phyloP scores from a whole-genome alignment of 129 eudicot species.

The Chrysanthemum makinoi region DNA sequence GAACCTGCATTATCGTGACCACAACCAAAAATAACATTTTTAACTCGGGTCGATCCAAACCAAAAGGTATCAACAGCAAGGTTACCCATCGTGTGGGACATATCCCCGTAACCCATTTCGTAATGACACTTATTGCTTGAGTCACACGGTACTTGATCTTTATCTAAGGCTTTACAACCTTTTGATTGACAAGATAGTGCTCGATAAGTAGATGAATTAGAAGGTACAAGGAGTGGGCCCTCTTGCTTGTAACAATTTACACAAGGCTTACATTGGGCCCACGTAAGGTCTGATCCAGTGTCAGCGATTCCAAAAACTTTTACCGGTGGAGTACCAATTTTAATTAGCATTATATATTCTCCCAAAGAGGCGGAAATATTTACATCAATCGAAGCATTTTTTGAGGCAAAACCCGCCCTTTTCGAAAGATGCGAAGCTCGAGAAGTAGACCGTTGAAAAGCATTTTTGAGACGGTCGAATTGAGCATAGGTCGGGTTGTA shows the following conservation, averaged over 20 bases:
- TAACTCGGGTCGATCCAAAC: constrained; percentile 24
- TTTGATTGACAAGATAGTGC: constrained; percentile 33
- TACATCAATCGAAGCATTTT: constrained; percentile 15
- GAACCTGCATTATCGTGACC: constrained; percentile 48
- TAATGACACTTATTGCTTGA: constrained; percentile 31
- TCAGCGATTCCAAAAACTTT: constrained; percentile 45
- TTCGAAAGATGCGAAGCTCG: constrained; percentile 21
- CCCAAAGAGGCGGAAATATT: constrained; percentile 22
- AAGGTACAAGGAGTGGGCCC: constrained; percentile 45
- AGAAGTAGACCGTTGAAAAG: constrained; percentile 38
- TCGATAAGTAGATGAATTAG: constrained; percentile 37
- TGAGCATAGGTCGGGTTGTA: constrained; percentile 33
- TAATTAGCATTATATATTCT: constrained; percentile 51
- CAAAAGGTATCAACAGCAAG: constrained; percentile 49
- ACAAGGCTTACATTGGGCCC: constrained; percentile 75
- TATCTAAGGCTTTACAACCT: constrained; percentile 25
- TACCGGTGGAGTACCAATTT: constrained; percentile 59
- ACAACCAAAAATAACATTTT: constrained; percentile 56
- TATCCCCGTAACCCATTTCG: constrained; percentile 32
- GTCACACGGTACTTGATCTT: not conserved
- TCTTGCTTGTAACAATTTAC: constrained; percentile 46
- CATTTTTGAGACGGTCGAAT: constrained; percentile 28
- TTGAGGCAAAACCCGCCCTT: not conserved
- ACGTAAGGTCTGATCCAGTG: constrained; percentile 65
- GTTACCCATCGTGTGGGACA: constrained; percentile 40